Base-by-base conservation (phyloP, 352 stramenopile species). In the Plasmopara muralis region DNA sequence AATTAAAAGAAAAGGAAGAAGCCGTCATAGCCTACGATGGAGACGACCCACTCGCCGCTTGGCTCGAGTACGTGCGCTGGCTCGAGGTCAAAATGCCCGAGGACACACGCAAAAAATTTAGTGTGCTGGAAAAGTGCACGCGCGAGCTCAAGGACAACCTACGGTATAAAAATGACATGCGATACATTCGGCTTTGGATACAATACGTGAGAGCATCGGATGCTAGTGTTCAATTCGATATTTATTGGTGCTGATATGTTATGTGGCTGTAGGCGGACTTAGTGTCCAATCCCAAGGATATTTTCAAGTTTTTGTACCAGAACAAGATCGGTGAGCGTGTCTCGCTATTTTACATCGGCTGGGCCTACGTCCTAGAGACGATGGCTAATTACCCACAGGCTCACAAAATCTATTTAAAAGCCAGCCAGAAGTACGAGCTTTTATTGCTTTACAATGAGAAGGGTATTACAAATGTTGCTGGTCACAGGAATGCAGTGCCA, bases 251-350 rank as follows among this genome's bases (percentile, higher is more conserved):
- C 16, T 56, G 42, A 53, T 42, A 16, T 55, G 29, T 9, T 41
- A 20, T 49, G 39, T 53, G 16, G 45, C 13, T 45, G n/a, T 60
- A 94, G 83, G 81, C 81, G 39, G 83, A 94, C 49, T 60, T 90
- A 50, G 80, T 91, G 33, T 85, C 77, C 2, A 92, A 94, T 49
- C 83, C 83, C 0, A 88, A 89, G 53, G 83, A 94, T 38, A 89
- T 94, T 55, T 94, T 94, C 64, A 90, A 89, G 56, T 94, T 87
- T 50, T 56, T 94, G 40, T 90, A 92, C 60, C 72, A 85, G 50
- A 89, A 89, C 68, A 89, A 88, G 49, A 92, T 94, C 33, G 83
- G 83, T 13, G 79, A 90, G 55, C 66, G 72, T 9, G 67, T 92
- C 3, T 80, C 83, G 1, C 49, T 94, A 29, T 94, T 92, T 53